phyloP scores from a whole-genome alignment of 192 early-diverging fungal genomes.

The Gonapodya prolifera region DNA sequence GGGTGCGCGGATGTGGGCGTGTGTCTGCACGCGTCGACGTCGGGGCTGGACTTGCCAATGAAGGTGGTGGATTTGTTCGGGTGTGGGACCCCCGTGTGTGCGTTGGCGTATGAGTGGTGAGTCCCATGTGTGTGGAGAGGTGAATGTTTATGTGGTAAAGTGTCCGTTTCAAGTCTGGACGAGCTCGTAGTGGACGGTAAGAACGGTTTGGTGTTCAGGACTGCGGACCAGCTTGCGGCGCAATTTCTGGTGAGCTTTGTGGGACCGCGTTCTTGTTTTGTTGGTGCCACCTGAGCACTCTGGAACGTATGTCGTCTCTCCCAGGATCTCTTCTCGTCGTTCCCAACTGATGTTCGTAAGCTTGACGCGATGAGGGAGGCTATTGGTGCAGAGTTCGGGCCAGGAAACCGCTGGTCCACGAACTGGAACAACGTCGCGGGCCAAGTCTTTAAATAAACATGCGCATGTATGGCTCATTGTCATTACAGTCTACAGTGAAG shows the following conservation, averaged over 20 bases:
- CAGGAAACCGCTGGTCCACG: background rate
- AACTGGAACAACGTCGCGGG: background rate
- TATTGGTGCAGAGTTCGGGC: background rate
- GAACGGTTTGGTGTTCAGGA: slow-evolving; percentile 59
- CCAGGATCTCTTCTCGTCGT: background rate
- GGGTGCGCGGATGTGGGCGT: slow-evolving; percentile 89
- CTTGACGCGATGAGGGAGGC: background rate
- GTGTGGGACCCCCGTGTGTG: slow-evolving; percentile 80
- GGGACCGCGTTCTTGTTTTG: too few relatives aligned
- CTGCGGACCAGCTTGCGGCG: slow-evolving; percentile 36
- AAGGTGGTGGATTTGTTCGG: slow-evolving; percentile 99
- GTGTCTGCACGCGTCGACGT: slow-evolving; percentile 85
- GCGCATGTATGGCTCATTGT: too few relatives aligned
- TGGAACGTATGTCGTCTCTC: background rate
- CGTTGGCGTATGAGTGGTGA: slow-evolving; percentile 31
- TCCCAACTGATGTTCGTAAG: background rate
- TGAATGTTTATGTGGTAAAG: background rate
- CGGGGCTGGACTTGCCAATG: slow-evolving; percentile 94
- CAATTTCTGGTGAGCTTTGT: slow-evolving; percentile 48
- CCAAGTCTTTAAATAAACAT: background rate
- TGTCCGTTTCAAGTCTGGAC: slow-evolving; percentile 21
- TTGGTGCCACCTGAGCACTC: too few relatives aligned
- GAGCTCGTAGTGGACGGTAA: slow-evolving; percentile 47
- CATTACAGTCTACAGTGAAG: too few relatives aligned
- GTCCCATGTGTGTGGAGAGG: background rate